Evolutionary conservation across 306 rosid genomes (phyloP).

Genomic region (Oemleria cerasiformis): DNA sequence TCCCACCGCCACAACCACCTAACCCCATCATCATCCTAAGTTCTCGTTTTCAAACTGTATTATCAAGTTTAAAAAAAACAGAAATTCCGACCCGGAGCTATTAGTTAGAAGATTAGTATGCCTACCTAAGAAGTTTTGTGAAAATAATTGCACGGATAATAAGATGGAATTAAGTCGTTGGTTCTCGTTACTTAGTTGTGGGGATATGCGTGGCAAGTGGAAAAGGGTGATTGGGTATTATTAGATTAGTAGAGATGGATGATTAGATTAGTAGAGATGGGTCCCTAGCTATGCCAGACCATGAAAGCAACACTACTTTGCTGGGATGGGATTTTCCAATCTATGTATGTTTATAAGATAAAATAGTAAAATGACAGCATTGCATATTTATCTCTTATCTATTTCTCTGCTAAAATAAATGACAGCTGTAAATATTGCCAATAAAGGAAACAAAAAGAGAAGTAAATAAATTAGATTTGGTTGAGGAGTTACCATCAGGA

Average conservation of each 20-base stretch:
- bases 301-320: background rate
- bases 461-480: background rate
- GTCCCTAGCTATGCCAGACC: background rate
- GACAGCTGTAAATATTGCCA: background rate
- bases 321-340: too few species aligned
- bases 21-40: background rate
- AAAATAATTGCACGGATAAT: too few species aligned
- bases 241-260: background rate
- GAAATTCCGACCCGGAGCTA: too few species aligned
- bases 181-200: too few species aligned
- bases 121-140: too few species aligned
- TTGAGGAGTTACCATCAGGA: slow-evolving; percentile 67
- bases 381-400: too few species aligned
- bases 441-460: background rate
- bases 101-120: too few species aligned
- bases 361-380: too few species aligned
- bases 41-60: too few species aligned
- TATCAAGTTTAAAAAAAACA: too few species aligned
- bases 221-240: background rate
- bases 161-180: too few species aligned
- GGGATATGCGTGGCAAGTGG: background rate
- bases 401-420: background rate
- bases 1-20: background rate
- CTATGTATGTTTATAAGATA: too few species aligned
- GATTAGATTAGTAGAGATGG: background rate